phyloP scores from a whole-genome alignment of 2,329 filamentous ascomycete genomes.

The Coleophoma eucalyptorum region DNA sequence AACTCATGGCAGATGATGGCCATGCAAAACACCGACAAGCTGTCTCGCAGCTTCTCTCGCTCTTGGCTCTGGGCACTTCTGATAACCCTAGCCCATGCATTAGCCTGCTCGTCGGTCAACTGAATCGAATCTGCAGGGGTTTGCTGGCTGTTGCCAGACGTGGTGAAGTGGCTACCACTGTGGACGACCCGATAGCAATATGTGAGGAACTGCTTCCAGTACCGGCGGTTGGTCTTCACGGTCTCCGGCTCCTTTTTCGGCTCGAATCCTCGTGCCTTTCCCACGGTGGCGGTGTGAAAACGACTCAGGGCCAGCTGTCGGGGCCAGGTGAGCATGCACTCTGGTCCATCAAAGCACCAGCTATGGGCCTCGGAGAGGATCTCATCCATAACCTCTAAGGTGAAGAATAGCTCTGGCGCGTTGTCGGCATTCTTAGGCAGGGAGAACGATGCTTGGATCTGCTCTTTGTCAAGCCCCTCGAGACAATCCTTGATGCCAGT shows the following conservation, averaged over 20 bases:
- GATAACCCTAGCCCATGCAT: background rate
- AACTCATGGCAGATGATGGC: background rate
- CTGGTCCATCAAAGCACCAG: slow-evolving; percentile 8
- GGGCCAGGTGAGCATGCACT: slow-evolving; percentile 7
- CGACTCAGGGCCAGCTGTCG: background rate
- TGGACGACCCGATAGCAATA: background rate
- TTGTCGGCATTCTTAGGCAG: slow-evolving; percentile 3
- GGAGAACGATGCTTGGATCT: slow-evolving; percentile 8
- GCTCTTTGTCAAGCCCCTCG: slow-evolving; percentile 5
- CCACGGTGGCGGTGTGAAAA: background rate
- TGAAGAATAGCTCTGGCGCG: slow-evolving; percentile 6
- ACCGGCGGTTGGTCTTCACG: background rate
- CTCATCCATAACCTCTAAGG: slow-evolving; percentile 8
- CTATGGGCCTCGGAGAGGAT: slow-evolving; percentile 5
- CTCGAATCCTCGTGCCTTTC: too few relatives aligned
- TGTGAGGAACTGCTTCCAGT: background rate
- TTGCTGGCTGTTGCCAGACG: background rate
- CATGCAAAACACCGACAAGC: background rate
- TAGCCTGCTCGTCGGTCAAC: background rate
- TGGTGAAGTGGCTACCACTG: background rate
- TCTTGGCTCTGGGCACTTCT: background rate
- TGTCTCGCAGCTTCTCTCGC: background rate
- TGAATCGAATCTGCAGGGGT: background rate
- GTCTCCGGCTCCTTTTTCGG: background rate
- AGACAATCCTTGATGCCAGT: slow-evolving; percentile 7